These are phyloP conservation scores for Diaporthe humulicola DNA, from an alignment of 2,329 filamentous ascomycete species.

Conservation along the genomic window DNA sequence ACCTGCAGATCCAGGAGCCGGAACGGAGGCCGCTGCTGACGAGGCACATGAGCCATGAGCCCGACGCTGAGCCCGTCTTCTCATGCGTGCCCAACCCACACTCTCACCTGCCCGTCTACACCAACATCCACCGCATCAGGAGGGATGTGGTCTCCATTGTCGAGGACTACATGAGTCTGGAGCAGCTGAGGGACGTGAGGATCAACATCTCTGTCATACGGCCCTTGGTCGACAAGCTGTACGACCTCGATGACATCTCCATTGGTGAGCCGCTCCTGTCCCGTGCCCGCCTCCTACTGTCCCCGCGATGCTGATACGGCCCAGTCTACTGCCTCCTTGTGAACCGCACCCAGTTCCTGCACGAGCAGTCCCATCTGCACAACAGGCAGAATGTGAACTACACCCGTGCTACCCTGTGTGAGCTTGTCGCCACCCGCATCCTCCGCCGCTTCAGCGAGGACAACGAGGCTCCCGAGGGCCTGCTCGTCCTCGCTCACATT, in stretches of 20 bases:
- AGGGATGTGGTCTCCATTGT: constrained; percentile 74
- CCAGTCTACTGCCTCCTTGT: constrained; percentile 86
- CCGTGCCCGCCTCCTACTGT: background rate
- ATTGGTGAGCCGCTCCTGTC: constrained; percentile 69
- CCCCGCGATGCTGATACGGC: background rate
- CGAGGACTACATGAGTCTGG: constrained; percentile 74
- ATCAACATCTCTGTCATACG: constrained; percentile 86
- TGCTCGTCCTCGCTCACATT: constrained; percentile 82
- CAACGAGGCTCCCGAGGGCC: constrained; percentile 76
- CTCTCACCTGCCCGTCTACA: constrained; percentile 78
- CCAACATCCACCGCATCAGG: constrained; percentile 80
- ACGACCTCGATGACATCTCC: constrained; percentile 83
- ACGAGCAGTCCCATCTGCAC: constrained; percentile 80
- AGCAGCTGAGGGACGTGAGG: constrained; percentile 83
- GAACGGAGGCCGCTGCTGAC: constrained; percentile 55
- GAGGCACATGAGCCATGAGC: constrained; percentile 51
- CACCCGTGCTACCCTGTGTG: constrained; percentile 83
- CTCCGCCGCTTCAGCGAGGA: constrained; percentile 84
- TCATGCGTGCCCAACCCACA: constrained; percentile 71
- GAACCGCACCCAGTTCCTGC: constrained; percentile 83
- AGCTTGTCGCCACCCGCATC: constrained; percentile 83
- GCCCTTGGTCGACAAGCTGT: constrained; percentile 86
- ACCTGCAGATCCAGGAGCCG: constrained; percentile 38
- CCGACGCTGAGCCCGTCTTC: constrained; percentile 59
- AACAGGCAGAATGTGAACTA: constrained; percentile 87